Percentiles rank a stretch among this genome's conserved stretches.
These are phyloP conservation scores for Claviceps maximensis DNA, from an alignment of 2,329 filamentous ascomycete genomes.

Conservation along the genomic window DNA sequence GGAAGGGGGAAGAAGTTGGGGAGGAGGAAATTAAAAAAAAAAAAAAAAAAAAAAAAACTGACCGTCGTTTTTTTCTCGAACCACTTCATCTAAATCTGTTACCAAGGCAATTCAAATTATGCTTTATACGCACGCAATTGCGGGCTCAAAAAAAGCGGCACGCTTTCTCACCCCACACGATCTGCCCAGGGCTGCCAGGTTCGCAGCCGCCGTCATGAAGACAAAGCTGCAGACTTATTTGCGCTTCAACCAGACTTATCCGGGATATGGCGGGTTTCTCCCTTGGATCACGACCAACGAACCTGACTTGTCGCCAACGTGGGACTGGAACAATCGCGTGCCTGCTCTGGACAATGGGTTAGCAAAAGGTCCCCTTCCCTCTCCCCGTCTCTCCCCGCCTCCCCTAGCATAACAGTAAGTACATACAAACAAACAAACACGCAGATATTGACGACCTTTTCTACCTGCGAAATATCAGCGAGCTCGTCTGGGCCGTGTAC, in stretches of 20 bases:
- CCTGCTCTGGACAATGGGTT: conserved; percentile 29
- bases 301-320: conserved; percentile 18
- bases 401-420: neutral
- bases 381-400: no score
- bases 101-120: conserved; percentile 28
- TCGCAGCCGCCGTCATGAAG: conserved; percentile 24
- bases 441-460: neutral
- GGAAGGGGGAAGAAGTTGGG: no score
- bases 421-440: no score
- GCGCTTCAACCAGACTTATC: conserved; percentile 26
- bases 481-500: conserved; percentile 30
- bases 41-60: neutral
- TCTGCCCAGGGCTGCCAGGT: conserved; percentile 16
- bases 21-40: no score
- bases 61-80: neutral
- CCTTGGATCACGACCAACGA: conserved; percentile 24
- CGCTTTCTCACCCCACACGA: conserved; percentile 24
- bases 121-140: conserved; percentile 27
- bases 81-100: neutral
- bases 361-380: neutral
- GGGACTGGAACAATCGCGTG: conserved; percentile 25
- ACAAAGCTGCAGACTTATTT: conserved; percentile 26
- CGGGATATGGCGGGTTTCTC: conserved; percentile 27
- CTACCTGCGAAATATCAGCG: conserved; percentile 13
- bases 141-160: conserved; percentile 23